Percentiles rank a stretch among this genome's conserved stretches.
Evolutionary conservation across 352 stramenopile genomes (phyloP).

Genomic region (Pythium graminicola): DNA sequence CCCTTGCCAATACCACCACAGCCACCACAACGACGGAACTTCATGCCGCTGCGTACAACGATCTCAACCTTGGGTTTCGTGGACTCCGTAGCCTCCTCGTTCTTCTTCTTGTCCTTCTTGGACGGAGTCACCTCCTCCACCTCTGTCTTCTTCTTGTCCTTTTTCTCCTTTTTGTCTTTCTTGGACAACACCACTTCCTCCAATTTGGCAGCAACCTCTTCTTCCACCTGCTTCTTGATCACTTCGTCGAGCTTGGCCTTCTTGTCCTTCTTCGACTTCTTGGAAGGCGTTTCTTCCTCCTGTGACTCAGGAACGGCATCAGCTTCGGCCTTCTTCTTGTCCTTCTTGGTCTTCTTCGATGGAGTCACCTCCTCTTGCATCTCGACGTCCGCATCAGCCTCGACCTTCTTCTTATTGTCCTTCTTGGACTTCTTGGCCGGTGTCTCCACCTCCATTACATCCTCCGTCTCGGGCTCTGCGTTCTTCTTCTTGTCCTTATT

Average conservation of each 20-base stretch:
- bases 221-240: not conserved
- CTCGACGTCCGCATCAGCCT: not conserved
- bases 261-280: slow-evolving; percentile 19
- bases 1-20: slow-evolving; percentile 74
- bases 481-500: slow-evolving; percentile 5
- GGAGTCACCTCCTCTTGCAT: slow-evolving; percentile 2
- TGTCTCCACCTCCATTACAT: slow-evolving; percentile 5
- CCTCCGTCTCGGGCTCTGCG: not conserved
- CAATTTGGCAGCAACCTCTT: slow-evolving; percentile 11
- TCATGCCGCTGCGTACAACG: slow-evolving; percentile 57
- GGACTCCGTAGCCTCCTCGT: not conserved
- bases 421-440: slow-evolving; percentile 12
- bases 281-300: not conserved
- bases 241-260: slow-evolving; percentile 6
- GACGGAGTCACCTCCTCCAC: slow-evolving; percentile 2
- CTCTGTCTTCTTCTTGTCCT: slow-evolving; percentile 18
- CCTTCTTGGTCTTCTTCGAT: slow-evolving; percentile 10
- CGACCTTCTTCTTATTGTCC: slow-evolving; percentile 12
- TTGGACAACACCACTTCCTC: not conserved
- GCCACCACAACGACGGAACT: slow-evolving; percentile 59
- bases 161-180: slow-evolving; percentile 23
- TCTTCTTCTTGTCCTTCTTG: slow-evolving; percentile 27
- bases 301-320: not conserved
- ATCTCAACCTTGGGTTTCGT: slow-evolving; percentile 19
- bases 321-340: slow-evolving; percentile 32